A percentile compares a stretch with the other conserved stretches of the same genome.
phyloP scores from a whole-genome alignment of 345 rosid genomes.

The Fremontodendron californicum region DNA sequence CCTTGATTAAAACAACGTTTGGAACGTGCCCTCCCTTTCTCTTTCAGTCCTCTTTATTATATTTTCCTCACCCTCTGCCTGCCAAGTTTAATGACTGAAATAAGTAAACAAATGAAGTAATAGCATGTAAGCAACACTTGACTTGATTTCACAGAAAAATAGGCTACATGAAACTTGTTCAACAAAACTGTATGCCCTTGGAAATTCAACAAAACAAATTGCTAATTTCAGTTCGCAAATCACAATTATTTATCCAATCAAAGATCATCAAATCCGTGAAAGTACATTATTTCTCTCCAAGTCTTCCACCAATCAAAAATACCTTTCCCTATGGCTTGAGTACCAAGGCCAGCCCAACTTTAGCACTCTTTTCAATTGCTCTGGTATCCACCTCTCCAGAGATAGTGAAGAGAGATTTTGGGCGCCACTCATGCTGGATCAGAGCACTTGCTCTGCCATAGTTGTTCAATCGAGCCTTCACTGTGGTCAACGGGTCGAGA shows the following conservation, averaged over 20 bases:
- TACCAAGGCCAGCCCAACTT: conserved; percentile 78
- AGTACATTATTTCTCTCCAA: conserved; percentile 36
- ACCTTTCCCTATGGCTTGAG: conserved; percentile 47
- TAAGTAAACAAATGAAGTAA: neutral
- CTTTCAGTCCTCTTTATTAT: too few species aligned
- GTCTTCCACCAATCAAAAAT: conserved; percentile 7
- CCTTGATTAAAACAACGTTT: too few species aligned
- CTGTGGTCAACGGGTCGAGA: conserved; percentile 61
- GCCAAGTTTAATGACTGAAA: neutral
- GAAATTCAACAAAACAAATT: conserved; percentile 10
- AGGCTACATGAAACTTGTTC: neutral
- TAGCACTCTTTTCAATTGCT: conserved; percentile 76
- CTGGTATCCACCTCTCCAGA: conserved; percentile 89
- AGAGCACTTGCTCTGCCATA: conserved; percentile 67
- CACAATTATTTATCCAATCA: conserved; percentile 42
- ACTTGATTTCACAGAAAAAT: neutral
- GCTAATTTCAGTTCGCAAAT: neutral
- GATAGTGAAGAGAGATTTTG: conserved; percentile 64
- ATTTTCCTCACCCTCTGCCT: too few species aligned
- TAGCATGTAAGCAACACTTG: neutral
- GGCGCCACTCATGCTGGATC: conserved; percentile 89
- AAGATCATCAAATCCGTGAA: conserved; percentile 24
- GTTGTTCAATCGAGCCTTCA: conserved; percentile 78
- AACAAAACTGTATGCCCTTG: neutral
- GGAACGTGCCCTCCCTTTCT: too few species aligned